Evolutionary conservation across 768 basidiomycete genomes (phyloP).

Genomic region (Kwoniella dendrophila): DNA sequence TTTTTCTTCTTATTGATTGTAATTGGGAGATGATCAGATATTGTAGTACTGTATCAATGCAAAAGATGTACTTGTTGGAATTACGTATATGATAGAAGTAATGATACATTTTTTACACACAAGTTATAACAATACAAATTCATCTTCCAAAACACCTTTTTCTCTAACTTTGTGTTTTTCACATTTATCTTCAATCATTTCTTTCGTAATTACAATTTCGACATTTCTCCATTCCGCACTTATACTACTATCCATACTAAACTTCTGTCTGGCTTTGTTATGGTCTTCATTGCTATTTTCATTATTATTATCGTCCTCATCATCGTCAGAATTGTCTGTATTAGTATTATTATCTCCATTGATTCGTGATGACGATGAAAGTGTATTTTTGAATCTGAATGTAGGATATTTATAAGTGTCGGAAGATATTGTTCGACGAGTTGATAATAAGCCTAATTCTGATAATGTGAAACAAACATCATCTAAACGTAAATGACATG

Average conservation of each 20-base stretch:
- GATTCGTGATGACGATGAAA: background rate
- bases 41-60: too few relatives aligned
- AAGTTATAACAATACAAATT: slow-evolving; percentile 51
- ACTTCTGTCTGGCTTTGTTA: slow-evolving; percentile 5
- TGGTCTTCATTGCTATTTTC: slow-evolving; percentile 53
- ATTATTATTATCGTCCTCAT: too few relatives aligned
- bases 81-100: too few relatives aligned
- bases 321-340: slow-evolving; percentile 3
- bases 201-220: slow-evolving; percentile 65
- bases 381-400: background rate
- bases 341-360: background rate
- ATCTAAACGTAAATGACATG: slow-evolving; percentile 77
- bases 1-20: too few relatives aligned
- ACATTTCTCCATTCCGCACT: slow-evolving; percentile 41
- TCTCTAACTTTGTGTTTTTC: slow-evolving; percentile 70
- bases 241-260: slow-evolving; percentile 1
- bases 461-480: slow-evolving; percentile 87
- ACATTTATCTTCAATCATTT: slow-evolving; percentile 70
- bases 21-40: too few relatives aligned
- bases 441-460: slow-evolving; percentile 74
- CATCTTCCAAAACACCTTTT: slow-evolving; percentile 51
- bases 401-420: too few relatives aligned
- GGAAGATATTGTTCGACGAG: slow-evolving; percentile 24
- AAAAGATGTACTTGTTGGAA: too few relatives aligned
- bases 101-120: too few relatives aligned